Percentiles rank a stretch among this genome's conserved stretches.
Conservation (phyloP, 257 asterid species). For the Fraxinus pennsylvanica region DNA sequence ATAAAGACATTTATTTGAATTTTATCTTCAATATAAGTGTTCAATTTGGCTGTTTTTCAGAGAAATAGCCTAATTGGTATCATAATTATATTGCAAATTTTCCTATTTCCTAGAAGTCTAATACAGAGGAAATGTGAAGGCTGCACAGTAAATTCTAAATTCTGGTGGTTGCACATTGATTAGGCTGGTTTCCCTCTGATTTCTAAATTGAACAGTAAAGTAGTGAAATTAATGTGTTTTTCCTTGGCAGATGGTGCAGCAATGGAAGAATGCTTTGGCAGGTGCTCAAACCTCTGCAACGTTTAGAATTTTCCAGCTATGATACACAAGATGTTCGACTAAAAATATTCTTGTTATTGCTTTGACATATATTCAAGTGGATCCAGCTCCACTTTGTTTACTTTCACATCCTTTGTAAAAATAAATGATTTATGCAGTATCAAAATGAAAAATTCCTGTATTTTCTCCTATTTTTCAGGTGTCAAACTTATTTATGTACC, state of each 20-base stretch:
- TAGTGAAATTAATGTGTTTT: neutral
- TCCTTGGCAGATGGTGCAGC: conserved; percentile 39
- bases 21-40: neutral
- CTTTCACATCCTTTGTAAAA: neutral
- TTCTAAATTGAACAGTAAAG: neutral
- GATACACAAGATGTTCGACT: neutral
- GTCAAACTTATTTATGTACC: neutral
- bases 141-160: too few relatives aligned
- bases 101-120: too few relatives aligned
- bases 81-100: too few relatives aligned
- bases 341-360: neutral
- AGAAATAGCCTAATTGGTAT: too few relatives aligned
- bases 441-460: neutral
- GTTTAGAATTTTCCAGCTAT: neutral
- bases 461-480: neutral
- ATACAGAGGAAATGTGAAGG: too few relatives aligned
- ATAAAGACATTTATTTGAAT: neutral
- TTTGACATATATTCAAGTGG: neutral
- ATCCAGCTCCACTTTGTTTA: neutral
- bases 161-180: too few relatives aligned
- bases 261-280: conserved; percentile 39
- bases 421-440: conserved; percentile 7
- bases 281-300: conserved; percentile 35
- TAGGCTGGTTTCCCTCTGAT: neutral
- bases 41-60: neutral